Percentiles rank a stretch among this genome's conserved stretches.
phyloP scores from a whole-genome alignment of 192 early-diverging fungal species.

The Coemansia sp. region DNA sequence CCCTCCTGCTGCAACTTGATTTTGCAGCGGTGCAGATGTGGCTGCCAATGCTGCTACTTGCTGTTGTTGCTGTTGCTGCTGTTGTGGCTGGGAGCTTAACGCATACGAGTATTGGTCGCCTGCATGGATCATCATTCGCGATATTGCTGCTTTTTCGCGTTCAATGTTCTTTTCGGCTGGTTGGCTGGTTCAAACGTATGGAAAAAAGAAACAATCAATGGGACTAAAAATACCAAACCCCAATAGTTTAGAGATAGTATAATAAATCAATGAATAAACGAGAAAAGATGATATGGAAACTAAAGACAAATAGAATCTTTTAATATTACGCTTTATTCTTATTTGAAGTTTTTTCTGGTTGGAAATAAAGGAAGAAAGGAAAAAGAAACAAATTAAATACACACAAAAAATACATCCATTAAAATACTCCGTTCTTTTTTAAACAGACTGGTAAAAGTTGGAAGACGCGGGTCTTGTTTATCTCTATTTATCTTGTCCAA shows the following conservation, averaged over 20 bases:
- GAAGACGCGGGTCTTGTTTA: neutral
- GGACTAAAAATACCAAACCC: neutral
- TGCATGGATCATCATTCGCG: conserved; percentile 46
- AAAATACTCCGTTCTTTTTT: neutral
- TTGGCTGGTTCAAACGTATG: neutral
- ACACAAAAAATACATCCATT: neutral
- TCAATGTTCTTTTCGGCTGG: neutral
- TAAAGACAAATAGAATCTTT: neutral
- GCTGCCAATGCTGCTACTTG: neutral
- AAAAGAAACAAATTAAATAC: too few species aligned
- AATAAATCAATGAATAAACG: neutral
- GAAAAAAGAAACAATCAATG: neutral
- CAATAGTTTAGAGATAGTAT: neutral
- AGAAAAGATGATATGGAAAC: neutral
- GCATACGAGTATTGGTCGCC: conserved; percentile 45
- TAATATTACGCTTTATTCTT: neutral
- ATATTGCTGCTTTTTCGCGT: neutral
- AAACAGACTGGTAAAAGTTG: neutral
- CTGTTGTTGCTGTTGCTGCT: neutral
- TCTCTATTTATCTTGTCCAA: conserved; percentile 5
- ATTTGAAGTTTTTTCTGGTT: neutral
- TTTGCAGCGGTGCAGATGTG: conserved; percentile 1
- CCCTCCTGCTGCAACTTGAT: too few species aligned
- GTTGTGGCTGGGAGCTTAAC: conserved; percentile 23
- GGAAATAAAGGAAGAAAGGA: neutral